Conservation (phyloP, 2,329 filamentous ascomycete genomes). For the Monosporascus cannonballus region DNA sequence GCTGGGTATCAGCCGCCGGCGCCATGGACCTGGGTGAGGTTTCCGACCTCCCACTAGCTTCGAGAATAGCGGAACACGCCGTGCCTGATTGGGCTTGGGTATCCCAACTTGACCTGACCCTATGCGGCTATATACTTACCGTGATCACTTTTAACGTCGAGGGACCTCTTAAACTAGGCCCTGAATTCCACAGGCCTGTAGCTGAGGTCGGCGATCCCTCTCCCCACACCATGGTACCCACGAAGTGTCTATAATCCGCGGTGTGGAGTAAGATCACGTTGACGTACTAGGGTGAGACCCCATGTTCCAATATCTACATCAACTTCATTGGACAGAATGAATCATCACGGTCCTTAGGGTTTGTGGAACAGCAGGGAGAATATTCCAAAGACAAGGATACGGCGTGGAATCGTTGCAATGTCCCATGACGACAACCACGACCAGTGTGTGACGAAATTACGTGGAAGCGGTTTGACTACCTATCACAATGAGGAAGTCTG, state of each 20-base stretch:
- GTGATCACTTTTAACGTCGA: too few species aligned
- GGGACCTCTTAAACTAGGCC: not conserved
- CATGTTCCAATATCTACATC: not conserved
- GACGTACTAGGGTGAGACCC: not conserved
- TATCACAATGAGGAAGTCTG: not conserved
- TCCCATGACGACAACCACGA: not conserved
- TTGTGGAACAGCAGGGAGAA: not conserved
- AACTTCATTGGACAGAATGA: not conserved
- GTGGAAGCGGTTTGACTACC: not conserved
- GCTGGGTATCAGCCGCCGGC: too few species aligned
- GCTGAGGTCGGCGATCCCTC: not conserved
- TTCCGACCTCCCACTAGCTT: too few species aligned
- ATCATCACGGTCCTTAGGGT: not conserved
- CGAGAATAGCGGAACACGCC: too few species aligned
- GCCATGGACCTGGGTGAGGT: too few species aligned
- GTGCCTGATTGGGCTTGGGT: too few species aligned
- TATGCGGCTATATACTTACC: not conserved
- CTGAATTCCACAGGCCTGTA: not conserved
- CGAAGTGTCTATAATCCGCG: not conserved
- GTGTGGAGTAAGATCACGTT: not conserved
- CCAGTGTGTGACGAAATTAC: not conserved
- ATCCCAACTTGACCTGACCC: not conserved
- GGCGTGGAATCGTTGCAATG: too few species aligned
- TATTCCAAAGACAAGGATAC: too few species aligned
- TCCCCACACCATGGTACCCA: not conserved